Conservation (phyloP, 2,329 filamentous ascomycete species). For the Exophiala oligosperma region DNA sequence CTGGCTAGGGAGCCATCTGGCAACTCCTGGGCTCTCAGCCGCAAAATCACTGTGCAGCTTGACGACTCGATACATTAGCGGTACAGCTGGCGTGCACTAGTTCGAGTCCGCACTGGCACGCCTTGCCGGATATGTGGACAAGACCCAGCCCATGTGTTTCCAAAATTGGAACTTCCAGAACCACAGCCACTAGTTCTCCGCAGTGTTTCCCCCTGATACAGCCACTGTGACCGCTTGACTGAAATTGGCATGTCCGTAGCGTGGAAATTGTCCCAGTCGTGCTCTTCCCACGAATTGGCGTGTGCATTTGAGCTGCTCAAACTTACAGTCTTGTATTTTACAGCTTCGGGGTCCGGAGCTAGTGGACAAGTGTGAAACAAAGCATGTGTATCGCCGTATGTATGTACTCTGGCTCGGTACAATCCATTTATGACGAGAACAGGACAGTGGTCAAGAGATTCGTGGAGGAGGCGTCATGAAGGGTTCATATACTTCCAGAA, state of each 20-base stretch:
- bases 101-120: slow-evolving; percentile 1
- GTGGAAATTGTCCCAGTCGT: neutral
- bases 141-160: neutral
- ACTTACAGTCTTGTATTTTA: neutral
- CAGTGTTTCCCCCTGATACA: slow-evolving; percentile 24
- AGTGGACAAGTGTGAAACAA: neutral
- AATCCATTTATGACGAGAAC: too few relatives aligned
- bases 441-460: too few relatives aligned
- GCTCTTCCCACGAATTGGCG: neutral
- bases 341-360: neutral
- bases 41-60: neutral
- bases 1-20: slow-evolving; percentile 6
- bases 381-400: too few relatives aligned
- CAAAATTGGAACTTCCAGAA: slow-evolving; percentile 19
- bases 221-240: slow-evolving; percentile 13
- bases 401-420: too few relatives aligned
- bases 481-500: too few relatives aligned
- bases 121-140: slow-evolving; percentile 2
- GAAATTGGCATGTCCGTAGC: slow-evolving; percentile 27
- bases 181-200: slow-evolving; percentile 12
- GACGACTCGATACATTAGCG: slow-evolving; percentile 13
- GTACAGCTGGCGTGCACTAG: slow-evolving; percentile 10
- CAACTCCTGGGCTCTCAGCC: slow-evolving; percentile 3
- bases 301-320: too few relatives aligned
- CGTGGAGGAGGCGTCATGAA: too few relatives aligned